Evolutionary conservation across 1,139 yeast genomes (phyloP), one percentile per base, ranked within the genome.

Genomic region (Protomyces arabidopsidicola): DNA sequence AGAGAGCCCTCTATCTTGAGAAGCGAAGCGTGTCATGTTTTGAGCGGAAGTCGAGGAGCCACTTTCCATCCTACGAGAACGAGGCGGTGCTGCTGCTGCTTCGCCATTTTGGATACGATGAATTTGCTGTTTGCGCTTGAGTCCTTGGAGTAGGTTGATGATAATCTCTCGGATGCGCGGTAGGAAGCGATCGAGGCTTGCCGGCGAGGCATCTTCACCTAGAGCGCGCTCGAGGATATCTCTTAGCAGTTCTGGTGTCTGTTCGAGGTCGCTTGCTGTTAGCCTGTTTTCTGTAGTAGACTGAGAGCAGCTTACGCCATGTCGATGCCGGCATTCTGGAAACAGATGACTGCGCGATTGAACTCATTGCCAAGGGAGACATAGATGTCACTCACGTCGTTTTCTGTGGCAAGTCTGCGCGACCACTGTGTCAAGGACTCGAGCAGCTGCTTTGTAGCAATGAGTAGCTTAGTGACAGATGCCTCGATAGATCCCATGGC

Each of bases 381-480:
- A 73, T 90, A 95, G 4, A 93, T 88, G 72, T 90, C 91, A 2
- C 97, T 89, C 1, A 95, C 97, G 69, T 84, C 90, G 66, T 84
- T 84, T 64, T 91, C 98, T 45, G 86, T 82, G 2, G 90, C 91
- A 42, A 82, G 82, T 35, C 83, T 84, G 66, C 85, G 81, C 0
- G 98, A 93, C 99, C 99, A 95, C 68, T 85, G 90, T 0, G 96
- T 90, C 63, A 95, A 77, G 42, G 90, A 83, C 70, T 89, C 96
- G 16, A 93, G 78, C 16, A 95, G 78, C 67, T 89, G 93, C 71
- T 91, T 91, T 0, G 98, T 91, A 1, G 97, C 88, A 38, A 91
- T 93, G 60, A 95, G 79, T 27, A 91, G 79, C 67, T 90, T 79
- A 0, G 96, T 88, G 2, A 89, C 95, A 67, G 93, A 85, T 4